Percentiles rank a stretch among this genome's conserved stretches.
Conservation (phyloP, 2,329 filamentous ascomycete genomes). For the Cladobotryum mycophilum region DNA sequence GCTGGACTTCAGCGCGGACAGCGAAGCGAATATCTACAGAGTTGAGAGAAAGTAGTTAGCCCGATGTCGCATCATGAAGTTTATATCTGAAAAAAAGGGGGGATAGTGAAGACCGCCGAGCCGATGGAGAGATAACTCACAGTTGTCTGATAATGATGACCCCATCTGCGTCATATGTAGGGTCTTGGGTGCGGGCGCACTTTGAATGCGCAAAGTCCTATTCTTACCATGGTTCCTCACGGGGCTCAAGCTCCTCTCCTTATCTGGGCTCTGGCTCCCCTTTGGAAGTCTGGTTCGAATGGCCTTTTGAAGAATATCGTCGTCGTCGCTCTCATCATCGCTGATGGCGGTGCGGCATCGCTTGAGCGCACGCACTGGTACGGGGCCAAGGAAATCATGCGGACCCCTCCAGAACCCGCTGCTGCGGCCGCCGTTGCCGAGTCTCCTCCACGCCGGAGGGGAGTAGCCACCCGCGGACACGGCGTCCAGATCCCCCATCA, state of each 20-base stretch:
- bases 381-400: conserved; percentile 47
- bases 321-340: conserved; percentile 27
- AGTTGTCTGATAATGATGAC: conserved; percentile 40
- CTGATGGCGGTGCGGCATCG: conserved; percentile 20
- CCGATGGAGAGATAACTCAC: conserved; percentile 31
- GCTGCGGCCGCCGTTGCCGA: conserved; percentile 53
- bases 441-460: conserved; percentile 55
- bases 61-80: background rate
- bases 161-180: conserved; percentile 12
- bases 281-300: conserved; percentile 49
- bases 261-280: conserved; percentile 51
- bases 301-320: conserved; percentile 42
- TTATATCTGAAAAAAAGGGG: background rate
- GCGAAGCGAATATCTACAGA: conserved; percentile 76
- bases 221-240: conserved; percentile 26
- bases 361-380: conserved; percentile 18
- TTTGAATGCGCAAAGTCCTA: conserved; percentile 31
- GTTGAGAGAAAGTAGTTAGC: background rate
- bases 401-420: conserved; percentile 54
- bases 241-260: conserved; percentile 41
- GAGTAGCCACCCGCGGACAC: conserved; percentile 52
- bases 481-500: conserved; percentile 39
- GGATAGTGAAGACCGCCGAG: background rate
- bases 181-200: conserved; percentile 20
- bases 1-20: conserved; percentile 79